These are phyloP conservation scores for Sporothrix protearum DNA, from an alignment of 2,329 filamentous ascomycete species.

Conservation along the genomic window DNA sequence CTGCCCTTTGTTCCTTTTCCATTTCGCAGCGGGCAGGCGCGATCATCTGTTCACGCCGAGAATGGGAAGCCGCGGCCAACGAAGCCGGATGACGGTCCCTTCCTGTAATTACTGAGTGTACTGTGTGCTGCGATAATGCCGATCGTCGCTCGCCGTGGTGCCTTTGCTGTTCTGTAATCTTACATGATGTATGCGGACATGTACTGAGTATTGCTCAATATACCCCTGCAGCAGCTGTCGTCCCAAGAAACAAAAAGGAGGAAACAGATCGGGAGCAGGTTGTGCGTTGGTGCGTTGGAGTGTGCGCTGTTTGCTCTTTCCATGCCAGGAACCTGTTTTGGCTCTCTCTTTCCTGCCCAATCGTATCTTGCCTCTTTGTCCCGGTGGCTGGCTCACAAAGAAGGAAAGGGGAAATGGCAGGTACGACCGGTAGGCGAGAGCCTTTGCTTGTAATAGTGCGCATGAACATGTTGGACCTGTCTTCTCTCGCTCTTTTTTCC, in stretches of 20 bases:
- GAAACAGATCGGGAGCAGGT: neutral
- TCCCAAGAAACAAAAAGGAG: neutral
- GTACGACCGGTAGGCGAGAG: neutral
- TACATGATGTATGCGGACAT: too few species aligned
- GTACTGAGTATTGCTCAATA: too few species aligned
- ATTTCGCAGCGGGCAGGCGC: neutral
- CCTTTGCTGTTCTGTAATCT: neutral
- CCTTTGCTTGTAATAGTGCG: neutral
- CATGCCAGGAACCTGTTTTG: neutral
- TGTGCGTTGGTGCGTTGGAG: neutral
- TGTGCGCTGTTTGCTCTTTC: neutral
- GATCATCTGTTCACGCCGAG: neutral
- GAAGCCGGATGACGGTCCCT: neutral
- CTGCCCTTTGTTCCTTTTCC: slow-evolving; percentile 8
- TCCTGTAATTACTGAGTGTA: neutral
- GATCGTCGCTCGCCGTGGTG: neutral
- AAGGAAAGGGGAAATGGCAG: neutral
- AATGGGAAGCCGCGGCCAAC: neutral
- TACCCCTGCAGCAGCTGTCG: neutral
- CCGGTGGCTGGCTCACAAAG: neutral
- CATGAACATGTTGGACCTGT: neutral
- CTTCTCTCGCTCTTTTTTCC: neutral
- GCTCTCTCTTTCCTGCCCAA: neutral
- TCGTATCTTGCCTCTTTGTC: neutral
- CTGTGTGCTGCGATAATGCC: neutral